Base-by-base conservation (phyloP, 352 stramenopile genomes). In the Phytophthora chlamydospora region DNA sequence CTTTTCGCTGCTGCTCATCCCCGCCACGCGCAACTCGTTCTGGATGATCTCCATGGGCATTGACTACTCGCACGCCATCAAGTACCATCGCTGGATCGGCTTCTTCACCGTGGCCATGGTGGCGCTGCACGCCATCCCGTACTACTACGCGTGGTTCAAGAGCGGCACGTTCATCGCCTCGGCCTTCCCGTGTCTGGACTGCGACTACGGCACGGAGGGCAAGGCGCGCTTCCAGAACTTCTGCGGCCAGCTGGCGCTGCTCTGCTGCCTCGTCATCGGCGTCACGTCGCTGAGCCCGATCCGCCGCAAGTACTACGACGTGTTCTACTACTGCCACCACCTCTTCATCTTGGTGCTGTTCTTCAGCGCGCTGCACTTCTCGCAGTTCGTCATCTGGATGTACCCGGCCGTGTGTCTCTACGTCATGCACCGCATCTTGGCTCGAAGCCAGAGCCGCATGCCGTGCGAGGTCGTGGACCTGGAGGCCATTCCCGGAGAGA, bases 311-410 rank as follows among this genome's bases (percentile, higher is more conserved):
- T 88, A 78, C 75, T 97, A 95, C 64, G 81, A 91, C 45, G 40
- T 93, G 29, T 97, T 97, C 49, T 94, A 96, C 73, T 95, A 94
- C 72, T 76, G 74, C 52, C 89, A 97, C 66, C 85, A 95, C 62
- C 75, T 96, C 36, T 96, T 96, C 67, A 76, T 97, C 34, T 56
- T 95, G 17, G 86, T 92, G 68, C 66, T 91, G 43, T 62, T 93
- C 58, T 67, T 76, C 42, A 73, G 71, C 44, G 73, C 74, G 14
- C 58, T 95, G 32, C 86, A 95, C 73, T 95, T 89, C 34, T 82
- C 75, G 44, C 79, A 79, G 21, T 91, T 93, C 41, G 80, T 95
- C 36, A 90, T 92, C 31, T 95, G 80, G 80, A 90, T 93, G 79
- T 95, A 93, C 57, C 79, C 83, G 12, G 73, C 71, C 12, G 72